These are phyloP conservation scores for Trametes cingulata DNA, from an alignment of 768 basidiomycete genomes.

Conservation along the genomic window DNA sequence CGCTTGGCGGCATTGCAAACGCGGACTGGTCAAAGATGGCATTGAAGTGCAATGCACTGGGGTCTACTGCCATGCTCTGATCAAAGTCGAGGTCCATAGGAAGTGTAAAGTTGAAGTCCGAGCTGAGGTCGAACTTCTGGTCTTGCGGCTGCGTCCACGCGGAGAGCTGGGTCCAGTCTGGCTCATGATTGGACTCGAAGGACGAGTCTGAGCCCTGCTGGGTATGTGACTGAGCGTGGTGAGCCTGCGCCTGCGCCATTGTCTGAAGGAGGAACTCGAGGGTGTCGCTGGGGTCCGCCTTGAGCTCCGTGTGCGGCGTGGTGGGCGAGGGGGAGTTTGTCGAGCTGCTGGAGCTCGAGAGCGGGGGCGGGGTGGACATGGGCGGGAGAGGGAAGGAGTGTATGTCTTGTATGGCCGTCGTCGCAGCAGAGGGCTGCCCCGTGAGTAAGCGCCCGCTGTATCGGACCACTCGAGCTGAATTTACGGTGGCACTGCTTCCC, in stretches of 20 bases:
- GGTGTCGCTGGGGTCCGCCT: conserved; percentile 26
- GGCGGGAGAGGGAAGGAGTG: conserved; percentile 15
- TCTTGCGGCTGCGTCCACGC: conserved; percentile 38
- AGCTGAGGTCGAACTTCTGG: conserved; percentile 43
- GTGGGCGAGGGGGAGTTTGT: conserved; percentile 30
- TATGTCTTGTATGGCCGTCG: conserved; percentile 15
- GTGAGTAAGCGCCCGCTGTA: conserved; percentile 8
- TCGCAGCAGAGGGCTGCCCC: neutral
- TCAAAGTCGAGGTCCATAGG: conserved; percentile 65
- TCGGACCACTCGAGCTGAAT: conserved; percentile 20
- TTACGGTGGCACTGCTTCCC: conserved; percentile 4
- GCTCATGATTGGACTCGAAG: conserved; percentile 19
- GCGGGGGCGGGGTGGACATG: conserved; percentile 29
- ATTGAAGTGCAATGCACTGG: conserved; percentile 58
- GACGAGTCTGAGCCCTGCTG: conserved; percentile 8
- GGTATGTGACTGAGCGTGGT: conserved; percentile 14
- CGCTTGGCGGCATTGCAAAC: conserved; percentile 10
- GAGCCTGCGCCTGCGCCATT: conserved; percentile 25
- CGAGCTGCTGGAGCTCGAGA: conserved; percentile 29
- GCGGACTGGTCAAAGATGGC: conserved; percentile 32
- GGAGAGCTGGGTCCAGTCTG: conserved; percentile 58
- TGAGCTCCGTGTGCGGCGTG: conserved; percentile 22
- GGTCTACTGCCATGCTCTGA: conserved; percentile 62
- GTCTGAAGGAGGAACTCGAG: conserved; percentile 33
- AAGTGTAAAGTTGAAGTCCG: conserved; percentile 42